Evolutionary conservation across 2,329 filamentous ascomycete species (phyloP), one percentile per base, ranked within the genome.

Genomic region (Exophiala sp.): DNA sequence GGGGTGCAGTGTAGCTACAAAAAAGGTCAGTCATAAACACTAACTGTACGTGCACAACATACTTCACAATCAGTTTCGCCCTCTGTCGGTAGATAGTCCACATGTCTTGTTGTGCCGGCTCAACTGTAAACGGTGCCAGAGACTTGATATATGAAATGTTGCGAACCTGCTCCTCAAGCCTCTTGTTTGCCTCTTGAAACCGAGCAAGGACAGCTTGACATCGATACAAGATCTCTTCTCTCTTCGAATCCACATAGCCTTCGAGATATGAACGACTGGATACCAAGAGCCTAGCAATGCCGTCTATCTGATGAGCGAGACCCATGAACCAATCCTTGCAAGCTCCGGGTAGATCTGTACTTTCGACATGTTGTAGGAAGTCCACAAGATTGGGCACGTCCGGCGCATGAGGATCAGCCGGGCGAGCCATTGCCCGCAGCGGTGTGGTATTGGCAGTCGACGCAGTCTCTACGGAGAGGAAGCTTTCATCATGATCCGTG

Each of bases 41-140:
- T 21, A 14, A n/a, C 7, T 24, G 16, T 24, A 16, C 24, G 21
- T 32, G 2, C 7, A 6, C 13, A 16, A 37, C 55, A 45, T 35
- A 59, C 58, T 42, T 37, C n/a, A 44, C 27, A 30, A 58, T 56
- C 21, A 61, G 48, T 21, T 47, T 34, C 1, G 49, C 51, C 38
- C 45, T 50, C 43, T 61, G 59, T 37, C 50, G 48, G 38, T 57
- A 61, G 22, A 47, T 60, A 8, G 42, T 54, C 56, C 56, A 58
- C 7, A 58, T 35, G 23, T 58, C 50, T 29, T 52, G 29, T 14
- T 43, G 27, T 11, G 49, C 35, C n/a, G 58, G 58, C 8, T 37
- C 30, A 21, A 53, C 41, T 6, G 41, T 56, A 37, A 61, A 61
- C 9, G 52, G 51, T 21, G 52, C 54, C 11, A 59, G 46, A 4